Evolutionary conservation across 192 early-diverging fungal genomes (phyloP).

Genomic region (Phycomyces nitens): DNA sequence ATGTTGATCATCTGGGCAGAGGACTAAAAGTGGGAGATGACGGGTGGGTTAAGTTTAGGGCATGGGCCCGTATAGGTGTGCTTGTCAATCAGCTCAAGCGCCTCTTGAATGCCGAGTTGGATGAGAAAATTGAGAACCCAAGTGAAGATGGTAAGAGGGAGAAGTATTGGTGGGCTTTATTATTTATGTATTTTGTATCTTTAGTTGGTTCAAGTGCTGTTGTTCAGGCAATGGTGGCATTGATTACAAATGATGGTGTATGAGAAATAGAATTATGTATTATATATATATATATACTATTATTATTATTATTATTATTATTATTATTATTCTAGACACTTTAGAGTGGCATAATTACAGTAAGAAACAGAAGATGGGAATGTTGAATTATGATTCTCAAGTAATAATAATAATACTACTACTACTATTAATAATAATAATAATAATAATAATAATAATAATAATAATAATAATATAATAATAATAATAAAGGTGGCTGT

Average conservation of each 20-base stretch:
- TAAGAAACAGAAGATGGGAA: too few species aligned
- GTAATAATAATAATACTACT: too few species aligned
- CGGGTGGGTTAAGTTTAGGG: conserved; percentile 61
- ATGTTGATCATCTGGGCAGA: conserved; percentile 66
- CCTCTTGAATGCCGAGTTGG: conserved; percentile 67
- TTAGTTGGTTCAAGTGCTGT: conserved; percentile 21
- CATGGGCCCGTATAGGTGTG: conserved; percentile 70
- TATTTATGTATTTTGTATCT: background rate
- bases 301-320: background rate
- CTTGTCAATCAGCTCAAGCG: conserved; percentile 72
- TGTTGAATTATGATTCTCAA: too few species aligned
- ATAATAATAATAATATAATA: too few species aligned
- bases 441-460: too few species aligned
- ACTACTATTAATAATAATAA: too few species aligned
- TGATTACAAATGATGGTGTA: conserved; percentile 22
- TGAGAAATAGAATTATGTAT: background rate
- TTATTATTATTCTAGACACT: conserved; percentile 4
- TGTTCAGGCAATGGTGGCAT: conserved; percentile 21
- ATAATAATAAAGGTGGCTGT: too few species aligned
- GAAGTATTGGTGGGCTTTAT: background rate
- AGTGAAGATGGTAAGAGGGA: conserved; percentile 37
- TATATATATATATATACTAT: background rate
- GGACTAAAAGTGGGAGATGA: conserved; percentile 55
- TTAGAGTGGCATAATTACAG: background rate
- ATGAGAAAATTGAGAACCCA: conserved; percentile 70